phyloP scores from a whole-genome alignment of 129 eudicot species.

The Silybum marianum region DNA sequence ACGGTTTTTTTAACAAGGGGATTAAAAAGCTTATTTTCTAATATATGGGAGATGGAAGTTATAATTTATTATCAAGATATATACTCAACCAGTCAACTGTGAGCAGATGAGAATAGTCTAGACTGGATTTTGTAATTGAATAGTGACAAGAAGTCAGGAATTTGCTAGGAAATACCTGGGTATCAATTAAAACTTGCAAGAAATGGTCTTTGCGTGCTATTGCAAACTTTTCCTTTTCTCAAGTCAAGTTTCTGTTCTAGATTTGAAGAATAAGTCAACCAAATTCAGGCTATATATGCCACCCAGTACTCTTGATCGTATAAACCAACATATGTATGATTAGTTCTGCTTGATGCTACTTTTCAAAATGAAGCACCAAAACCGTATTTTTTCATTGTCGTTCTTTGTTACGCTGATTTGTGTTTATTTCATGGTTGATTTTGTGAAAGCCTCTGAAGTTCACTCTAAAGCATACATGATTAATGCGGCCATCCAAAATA shows the following conservation, averaged over 20 bases:
- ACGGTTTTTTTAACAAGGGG: no score
- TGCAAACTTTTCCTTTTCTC: not conserved
- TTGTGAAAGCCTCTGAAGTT: not conserved
- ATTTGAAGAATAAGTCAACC: not conserved
- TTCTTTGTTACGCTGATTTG: not conserved
- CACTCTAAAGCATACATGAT: not conserved
- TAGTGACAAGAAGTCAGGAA: not conserved
- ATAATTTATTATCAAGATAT: no score
- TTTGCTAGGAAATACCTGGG: not conserved
- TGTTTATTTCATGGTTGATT: not conserved
- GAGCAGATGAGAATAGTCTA: not conserved
- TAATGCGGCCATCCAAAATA: not conserved
- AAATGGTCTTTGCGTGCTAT: not conserved
- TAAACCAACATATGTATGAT: not conserved
- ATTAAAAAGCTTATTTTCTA: no score
- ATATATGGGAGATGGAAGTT: no score
- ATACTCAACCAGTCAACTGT: no score
- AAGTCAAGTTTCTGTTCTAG: not conserved
- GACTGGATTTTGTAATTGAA: not conserved
- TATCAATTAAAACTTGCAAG: no score
- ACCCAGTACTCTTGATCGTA: not conserved
- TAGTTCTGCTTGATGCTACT: not conserved
- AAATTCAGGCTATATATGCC: not conserved
- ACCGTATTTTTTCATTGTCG: not conserved
- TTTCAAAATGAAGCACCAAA: not conserved